Evolutionary conservation across 768 basidiomycete species (phyloP), one percentile per base, ranked within the genome.

Genomic region (Cyathus striatus): DNA sequence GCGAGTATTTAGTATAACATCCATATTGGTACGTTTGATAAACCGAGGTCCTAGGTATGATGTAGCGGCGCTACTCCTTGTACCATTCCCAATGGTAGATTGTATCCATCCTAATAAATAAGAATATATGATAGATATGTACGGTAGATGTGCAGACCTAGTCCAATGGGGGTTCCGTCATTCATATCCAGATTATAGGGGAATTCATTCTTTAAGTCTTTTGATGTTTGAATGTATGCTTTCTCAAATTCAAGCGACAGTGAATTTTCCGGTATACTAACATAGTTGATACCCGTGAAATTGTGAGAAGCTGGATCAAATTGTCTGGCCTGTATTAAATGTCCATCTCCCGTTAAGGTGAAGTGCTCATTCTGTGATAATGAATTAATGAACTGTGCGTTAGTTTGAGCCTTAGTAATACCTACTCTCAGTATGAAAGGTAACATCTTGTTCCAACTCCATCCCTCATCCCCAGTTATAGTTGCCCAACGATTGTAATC

Each of bases 251-350:
- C 58, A 17, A 62, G 57, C 16, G 49, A 30, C 24, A 51, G 51
- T 14, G 61, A 47, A 45, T 44, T 59, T 10, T 63, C 63, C 23
- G 62, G 54, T 12, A 67, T 43, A 42, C 55, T 59, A 38, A 65
- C 61, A 26, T 23, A 40, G 14, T 32, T 43, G 17, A 43, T 18
- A 1, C 42, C 42, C 17, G 18, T 13, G 32, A 36, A 43, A 16
- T 25, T 25, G 22, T 43, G 42, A 9, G 38, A 12, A 9, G 34
- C n/a, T 9, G 42, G 20, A 24, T 43, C 38, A 22, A 43, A 43
- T 21, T 43, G 35, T 23, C 42, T 35, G 5, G 30, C 14, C n/a
- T n/a, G n/a, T 7, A 34, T 43, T 14, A 37, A 23, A 25, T 43
- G 42, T 17, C 24, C 38, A 23, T 43, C 42, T 21, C 34, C 42